A percentile compares a stretch with the other conserved stretches of the same genome.
Conservation (phyloP, 129 eudicot species). For the Arctium minus region DNA sequence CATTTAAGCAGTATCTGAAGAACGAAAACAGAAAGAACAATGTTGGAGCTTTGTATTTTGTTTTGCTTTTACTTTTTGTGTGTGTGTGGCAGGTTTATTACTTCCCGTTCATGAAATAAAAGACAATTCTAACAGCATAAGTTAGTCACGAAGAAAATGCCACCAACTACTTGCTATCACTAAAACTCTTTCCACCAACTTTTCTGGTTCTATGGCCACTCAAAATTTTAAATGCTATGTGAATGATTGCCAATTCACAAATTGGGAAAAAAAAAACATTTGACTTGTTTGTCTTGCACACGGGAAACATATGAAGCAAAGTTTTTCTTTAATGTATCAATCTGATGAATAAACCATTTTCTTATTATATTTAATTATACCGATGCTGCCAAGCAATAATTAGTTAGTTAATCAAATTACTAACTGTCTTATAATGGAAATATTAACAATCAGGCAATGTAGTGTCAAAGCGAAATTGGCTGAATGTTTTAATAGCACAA, state of each 20-base stretch:
- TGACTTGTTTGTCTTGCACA: neutral
- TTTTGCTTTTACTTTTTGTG: neutral
- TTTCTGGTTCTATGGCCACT: neutral
- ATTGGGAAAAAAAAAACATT: neutral
- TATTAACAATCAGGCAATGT: neutral
- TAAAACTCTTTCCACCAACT: neutral
- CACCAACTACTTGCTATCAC: neutral
- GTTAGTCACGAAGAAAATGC: neutral
- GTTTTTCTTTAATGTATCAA: neutral
- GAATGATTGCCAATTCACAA: neutral
- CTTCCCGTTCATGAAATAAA: neutral
- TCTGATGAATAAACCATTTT: neutral
- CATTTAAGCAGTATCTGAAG: slow-evolving; percentile 52
- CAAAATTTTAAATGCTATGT: neutral
- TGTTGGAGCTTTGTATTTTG: neutral
- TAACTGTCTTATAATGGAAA: neutral
- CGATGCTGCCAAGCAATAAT: neutral
- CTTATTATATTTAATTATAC: neutral
- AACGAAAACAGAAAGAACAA: neutral
- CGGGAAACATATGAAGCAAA: neutral
- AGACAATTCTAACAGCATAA: neutral
- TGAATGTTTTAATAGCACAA: neutral
- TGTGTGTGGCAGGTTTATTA: neutral
- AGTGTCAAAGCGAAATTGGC: neutral
- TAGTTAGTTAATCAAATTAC: neutral